phyloP scores from a whole-genome alignment of 1,284 basidiomycete genomes.

The Tilletia horrida region DNA sequence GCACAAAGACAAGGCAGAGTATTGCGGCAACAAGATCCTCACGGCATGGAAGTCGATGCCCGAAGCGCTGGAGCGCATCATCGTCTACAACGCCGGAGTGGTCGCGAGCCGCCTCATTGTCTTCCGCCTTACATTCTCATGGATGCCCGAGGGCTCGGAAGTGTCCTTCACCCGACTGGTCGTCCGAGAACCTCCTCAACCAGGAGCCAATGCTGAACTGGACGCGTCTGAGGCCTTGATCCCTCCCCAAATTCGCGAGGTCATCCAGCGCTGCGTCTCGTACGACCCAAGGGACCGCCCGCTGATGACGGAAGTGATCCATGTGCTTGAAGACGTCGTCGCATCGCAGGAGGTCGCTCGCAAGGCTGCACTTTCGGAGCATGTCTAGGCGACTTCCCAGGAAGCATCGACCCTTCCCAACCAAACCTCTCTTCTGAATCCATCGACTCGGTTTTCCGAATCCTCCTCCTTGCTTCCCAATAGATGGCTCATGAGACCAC shows the following conservation, averaged over 20 bases:
- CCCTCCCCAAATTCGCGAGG: background rate
- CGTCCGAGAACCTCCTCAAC: background rate
- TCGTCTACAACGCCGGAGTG: background rate
- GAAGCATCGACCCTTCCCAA: too few relatives aligned
- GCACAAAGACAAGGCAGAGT: background rate
- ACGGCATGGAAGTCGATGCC: background rate
- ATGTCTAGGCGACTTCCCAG: too few relatives aligned
- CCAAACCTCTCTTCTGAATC: too few relatives aligned
- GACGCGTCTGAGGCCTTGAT: background rate
- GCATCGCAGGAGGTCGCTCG: too few relatives aligned
- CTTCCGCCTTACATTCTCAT: background rate
- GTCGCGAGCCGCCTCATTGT: background rate
- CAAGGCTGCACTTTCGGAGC: too few relatives aligned
- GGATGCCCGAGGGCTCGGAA: background rate
- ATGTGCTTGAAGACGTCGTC: too few relatives aligned
- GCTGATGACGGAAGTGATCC: background rate
- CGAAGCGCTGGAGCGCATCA: background rate
- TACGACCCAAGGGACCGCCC: background rate
- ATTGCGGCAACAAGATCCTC: background rate
- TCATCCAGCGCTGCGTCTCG: background rate
- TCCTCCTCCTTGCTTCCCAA: too few relatives aligned
- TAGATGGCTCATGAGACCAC: too few relatives aligned
- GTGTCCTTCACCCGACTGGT: background rate
- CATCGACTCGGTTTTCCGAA: too few relatives aligned
- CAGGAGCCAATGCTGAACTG: background rate